Conservation (phyloP, 139 green algal species). For the Chlorella sp. region DNA sequence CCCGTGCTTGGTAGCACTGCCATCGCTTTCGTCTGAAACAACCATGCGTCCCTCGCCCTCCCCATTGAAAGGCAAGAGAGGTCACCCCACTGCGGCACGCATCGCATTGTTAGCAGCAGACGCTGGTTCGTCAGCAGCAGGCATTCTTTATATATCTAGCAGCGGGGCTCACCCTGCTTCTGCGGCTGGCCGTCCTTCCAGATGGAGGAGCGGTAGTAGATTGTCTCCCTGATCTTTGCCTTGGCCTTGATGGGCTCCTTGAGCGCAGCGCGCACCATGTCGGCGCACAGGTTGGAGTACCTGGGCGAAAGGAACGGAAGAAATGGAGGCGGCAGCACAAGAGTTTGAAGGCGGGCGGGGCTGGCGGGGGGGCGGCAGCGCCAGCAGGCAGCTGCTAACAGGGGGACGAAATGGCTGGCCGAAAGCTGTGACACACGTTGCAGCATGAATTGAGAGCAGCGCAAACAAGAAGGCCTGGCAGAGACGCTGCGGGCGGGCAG, state of each 20-base stretch:
- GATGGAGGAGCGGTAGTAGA: slow-evolving; percentile 71
- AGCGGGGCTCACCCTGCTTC: slow-evolving; percentile 46
- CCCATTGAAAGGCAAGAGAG: no score
- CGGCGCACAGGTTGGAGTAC: slow-evolving; percentile 77
- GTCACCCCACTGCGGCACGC: neutral
- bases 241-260: slow-evolving; percentile 75
- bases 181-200: slow-evolving; percentile 75
- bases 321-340: neutral
- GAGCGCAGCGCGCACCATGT: slow-evolving; percentile 75
- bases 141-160: no score
- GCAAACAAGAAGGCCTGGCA: neutral
- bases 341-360: no score
- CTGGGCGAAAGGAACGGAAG: neutral
- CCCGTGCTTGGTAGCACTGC: no score
- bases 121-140: no score
- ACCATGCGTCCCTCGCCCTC: neutral
- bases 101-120: no score
- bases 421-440: neutral
- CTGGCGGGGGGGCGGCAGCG: neutral
- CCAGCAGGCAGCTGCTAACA: neutral
- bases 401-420: neutral
- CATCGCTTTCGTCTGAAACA: no score
- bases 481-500: neutral
- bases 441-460: neutral
- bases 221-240: slow-evolving; percentile 63